Conservation (phyloP, 306 rosid species). For the Neltuma alba region DNA sequence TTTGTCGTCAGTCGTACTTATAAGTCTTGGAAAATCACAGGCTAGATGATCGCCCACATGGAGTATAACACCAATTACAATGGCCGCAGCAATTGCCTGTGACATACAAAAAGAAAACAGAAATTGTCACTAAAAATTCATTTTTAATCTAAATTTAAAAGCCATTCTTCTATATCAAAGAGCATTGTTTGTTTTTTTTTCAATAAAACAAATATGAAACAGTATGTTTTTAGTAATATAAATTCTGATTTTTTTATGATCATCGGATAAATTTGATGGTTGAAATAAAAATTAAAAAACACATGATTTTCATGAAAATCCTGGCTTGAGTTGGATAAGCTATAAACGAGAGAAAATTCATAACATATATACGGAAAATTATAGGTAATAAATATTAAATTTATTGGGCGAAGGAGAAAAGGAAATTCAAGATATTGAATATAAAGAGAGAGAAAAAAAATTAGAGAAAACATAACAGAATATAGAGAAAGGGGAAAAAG, state of each 20-base stretch:
- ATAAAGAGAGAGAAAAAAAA: not conserved
- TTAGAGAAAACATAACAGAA: not conserved
- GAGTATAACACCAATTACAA: conserved; percentile 82
- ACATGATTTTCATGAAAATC: no score
- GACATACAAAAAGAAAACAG: not conserved
- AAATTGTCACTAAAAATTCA: not conserved
- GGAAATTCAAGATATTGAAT: not conserved
- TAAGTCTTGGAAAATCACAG: conserved; percentile 87
- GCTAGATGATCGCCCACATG: conserved; percentile 94
- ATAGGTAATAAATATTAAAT: no score
- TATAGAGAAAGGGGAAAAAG: no score
- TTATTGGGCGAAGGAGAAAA: not conserved
- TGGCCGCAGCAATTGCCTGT: conserved; percentile 88
- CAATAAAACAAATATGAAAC: no score
- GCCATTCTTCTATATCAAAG: no score
- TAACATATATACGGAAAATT: no score
- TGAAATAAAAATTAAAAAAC: no score
- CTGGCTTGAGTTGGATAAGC: not conserved
- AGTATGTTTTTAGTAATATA: no score
- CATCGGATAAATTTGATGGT: no score
- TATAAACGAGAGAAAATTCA: not conserved
- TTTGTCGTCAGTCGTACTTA: conserved; percentile 30
- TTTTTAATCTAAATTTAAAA: no score
- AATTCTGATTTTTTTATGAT: no score
- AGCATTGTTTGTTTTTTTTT: no score